phyloP scores from a whole-genome alignment of 148 eudicot genomes.

The Chenopodium quinoa region DNA sequence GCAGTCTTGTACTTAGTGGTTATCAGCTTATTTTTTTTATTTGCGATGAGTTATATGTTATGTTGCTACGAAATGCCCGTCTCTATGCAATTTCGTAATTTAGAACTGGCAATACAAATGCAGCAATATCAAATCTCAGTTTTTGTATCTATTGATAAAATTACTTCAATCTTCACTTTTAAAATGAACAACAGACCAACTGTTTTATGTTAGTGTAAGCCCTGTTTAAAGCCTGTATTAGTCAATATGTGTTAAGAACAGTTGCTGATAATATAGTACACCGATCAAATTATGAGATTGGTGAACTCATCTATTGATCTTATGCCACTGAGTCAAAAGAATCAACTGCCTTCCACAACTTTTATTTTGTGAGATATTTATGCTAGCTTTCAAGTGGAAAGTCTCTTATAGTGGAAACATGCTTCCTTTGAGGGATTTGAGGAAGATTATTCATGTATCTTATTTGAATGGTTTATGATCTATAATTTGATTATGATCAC shows the following conservation, averaged over 20 bases:
- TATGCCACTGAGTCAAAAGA: not conserved
- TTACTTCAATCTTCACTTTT: not conserved
- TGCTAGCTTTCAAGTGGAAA: not conserved
- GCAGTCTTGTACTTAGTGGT: not conserved
- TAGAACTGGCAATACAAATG: not conserved
- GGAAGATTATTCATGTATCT: not conserved
- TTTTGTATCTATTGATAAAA: constrained; percentile 1
- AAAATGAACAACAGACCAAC: not conserved
- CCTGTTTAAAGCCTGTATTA: too few relatives aligned
- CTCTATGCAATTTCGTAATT: not conserved
- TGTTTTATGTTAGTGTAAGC: not conserved
- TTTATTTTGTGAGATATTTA: not conserved
- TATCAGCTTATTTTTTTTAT: not conserved
- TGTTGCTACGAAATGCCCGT: not conserved
- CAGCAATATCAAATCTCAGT: not conserved
- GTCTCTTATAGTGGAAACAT: not conserved
- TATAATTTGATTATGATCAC: not conserved
- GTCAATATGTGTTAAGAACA: not conserved
- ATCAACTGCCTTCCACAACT: not conserved
- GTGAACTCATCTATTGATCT: not conserved
- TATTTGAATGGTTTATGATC: not conserved
- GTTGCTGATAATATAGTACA: not conserved
- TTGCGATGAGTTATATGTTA: not conserved
- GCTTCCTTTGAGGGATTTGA: not conserved
- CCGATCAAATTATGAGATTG: not conserved